Conservation (phyloP, 768 basidiomycete genomes). For the Gymnopilus dilepis region DNA sequence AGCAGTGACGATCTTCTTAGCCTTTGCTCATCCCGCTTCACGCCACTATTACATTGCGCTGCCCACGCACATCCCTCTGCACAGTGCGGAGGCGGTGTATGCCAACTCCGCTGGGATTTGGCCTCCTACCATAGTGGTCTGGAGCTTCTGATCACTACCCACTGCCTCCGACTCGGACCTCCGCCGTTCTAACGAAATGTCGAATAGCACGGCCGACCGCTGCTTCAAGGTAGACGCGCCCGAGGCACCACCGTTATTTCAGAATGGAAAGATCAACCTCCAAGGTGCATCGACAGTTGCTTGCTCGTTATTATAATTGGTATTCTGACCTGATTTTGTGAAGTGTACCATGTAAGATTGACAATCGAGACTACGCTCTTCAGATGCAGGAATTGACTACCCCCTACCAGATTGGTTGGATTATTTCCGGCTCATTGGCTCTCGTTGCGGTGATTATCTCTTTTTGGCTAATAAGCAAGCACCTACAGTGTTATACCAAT, state of each 20-base stretch:
- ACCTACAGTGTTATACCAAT: constrained; percentile 74
- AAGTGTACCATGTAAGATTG: constrained; percentile 60
- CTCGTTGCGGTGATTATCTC: constrained; percentile 60
- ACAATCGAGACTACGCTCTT: neutral
- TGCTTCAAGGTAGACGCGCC: constrained; percentile 49
- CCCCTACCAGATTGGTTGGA: constrained; percentile 65
- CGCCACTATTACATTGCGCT: too few species aligned
- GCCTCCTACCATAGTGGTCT: neutral
- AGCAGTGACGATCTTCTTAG: neutral
- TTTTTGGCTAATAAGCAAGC: constrained; percentile 76
- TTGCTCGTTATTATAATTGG: neutral
- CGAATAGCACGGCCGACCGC: constrained; percentile 20
- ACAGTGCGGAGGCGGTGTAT: neutral
- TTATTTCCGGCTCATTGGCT: constrained; percentile 64
- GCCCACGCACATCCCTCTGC: neutral
- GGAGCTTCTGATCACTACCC: neutral
- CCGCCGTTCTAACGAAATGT: constrained; percentile 16
- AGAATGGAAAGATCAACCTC: constrained; percentile 64
- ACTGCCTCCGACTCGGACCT: neutral
- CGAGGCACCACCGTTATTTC: constrained; percentile 59
- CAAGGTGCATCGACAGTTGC: constrained; percentile 54
- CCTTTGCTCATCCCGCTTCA: too few species aligned
- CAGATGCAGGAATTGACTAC: neutral
- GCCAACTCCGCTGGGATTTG: neutral
- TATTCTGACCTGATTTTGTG: constrained; percentile 9